phyloP scores from a whole-genome alignment of 441 rosid species.

The Breynia disticha region DNA sequence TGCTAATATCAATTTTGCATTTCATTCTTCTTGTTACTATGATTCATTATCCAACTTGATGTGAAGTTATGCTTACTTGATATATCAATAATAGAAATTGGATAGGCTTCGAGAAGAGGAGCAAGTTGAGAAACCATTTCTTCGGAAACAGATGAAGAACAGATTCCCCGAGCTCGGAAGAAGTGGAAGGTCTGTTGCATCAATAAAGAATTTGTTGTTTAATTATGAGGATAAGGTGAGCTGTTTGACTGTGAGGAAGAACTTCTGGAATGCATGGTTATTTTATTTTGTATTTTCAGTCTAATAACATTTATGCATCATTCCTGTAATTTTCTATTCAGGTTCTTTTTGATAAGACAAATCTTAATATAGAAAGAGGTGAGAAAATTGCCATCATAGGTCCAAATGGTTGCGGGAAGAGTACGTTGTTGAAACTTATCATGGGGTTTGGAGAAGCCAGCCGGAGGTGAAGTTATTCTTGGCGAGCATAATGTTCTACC shows the following conservation, averaged over 20 bases:
- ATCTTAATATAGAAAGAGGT: constrained; percentile 69
- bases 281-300: background rate
- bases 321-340: constrained; percentile 21
- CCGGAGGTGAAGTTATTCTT: constrained; percentile 55
- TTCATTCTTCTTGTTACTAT: constrained; percentile 5
- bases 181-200: constrained; percentile 68
- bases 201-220: constrained; percentile 57
- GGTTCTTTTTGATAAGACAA: constrained; percentile 65
- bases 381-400: constrained; percentile 87
- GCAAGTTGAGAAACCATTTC: constrained; percentile 85
- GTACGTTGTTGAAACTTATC: constrained; percentile 75
- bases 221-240: constrained; percentile 70
- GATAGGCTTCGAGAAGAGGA: constrained; percentile 77
- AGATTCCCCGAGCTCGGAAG: constrained; percentile 92
- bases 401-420: constrained; percentile 94
- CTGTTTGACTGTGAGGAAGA: constrained; percentile 4
- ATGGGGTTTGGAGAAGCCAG: constrained; percentile 77
- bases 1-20: too few relatives aligned
- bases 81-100: constrained; percentile 51
- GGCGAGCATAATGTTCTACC: constrained; percentile 94
- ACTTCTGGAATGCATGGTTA: background rate
- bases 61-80: background rate
- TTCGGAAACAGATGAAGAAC: constrained; percentile 84
- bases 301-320: constrained; percentile 3
- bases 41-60: too few relatives aligned